Conservation (phyloP, 805 yeast species). For the Monosporozyma siamensis region DNA sequence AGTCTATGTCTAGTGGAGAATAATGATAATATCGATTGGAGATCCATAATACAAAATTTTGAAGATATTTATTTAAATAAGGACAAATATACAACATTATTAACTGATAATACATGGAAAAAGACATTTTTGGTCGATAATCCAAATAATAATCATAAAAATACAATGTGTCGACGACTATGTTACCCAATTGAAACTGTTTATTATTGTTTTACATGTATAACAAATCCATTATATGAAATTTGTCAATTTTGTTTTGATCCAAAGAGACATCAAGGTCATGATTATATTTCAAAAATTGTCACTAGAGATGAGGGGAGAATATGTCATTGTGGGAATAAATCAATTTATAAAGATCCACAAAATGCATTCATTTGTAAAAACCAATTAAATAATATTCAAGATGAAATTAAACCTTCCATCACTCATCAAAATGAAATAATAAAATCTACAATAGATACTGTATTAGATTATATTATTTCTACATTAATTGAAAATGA, state of each 20-base stretch:
- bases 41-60: conserved; percentile 11
- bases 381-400: conserved; percentile 13
- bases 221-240: conserved; percentile 26
- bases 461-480: conserved; percentile 21
- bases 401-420: not conserved
- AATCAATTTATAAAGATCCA: conserved; percentile 17
- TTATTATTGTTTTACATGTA: conserved; percentile 28
- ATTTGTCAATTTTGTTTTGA: conserved; percentile 70
- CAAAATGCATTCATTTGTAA: conserved; percentile 14
- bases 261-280: conserved; percentile 61
- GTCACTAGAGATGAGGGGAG: conserved; percentile 26
- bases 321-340: conserved; percentile 28
- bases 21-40: conserved; percentile 18
- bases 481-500: conserved; percentile 10
- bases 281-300: conserved; percentile 29
- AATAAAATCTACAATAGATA: conserved; percentile 11
- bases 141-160: conserved; percentile 13
- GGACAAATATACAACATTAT: conserved; percentile 12
- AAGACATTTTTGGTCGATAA: conserved; percentile 1
- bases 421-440: conserved; percentile 5
- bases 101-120: conserved; percentile 16
- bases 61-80: conserved; percentile 16
- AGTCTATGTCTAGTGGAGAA: conserved; percentile 10
- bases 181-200: conserved; percentile 25
- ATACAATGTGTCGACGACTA: conserved; percentile 21